phyloP scores from a whole-genome alignment of 371 early-diverging fungal genomes.

The Apophysomyces variabilis region DNA sequence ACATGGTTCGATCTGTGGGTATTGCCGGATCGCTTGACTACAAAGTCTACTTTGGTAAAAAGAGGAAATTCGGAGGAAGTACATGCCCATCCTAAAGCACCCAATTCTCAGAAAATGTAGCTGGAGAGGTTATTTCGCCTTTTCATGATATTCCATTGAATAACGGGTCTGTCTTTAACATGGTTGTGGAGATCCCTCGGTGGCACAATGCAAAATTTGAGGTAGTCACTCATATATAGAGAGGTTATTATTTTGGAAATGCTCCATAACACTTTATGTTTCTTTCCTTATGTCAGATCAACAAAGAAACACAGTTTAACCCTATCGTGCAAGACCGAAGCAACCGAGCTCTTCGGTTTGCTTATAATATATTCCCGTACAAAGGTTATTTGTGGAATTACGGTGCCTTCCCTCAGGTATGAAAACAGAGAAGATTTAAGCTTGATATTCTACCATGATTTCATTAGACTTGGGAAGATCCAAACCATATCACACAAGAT shows the following conservation, averaged over 20 bases:
- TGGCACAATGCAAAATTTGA: constrained; percentile 96
- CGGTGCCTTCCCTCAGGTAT: constrained; percentile 78
- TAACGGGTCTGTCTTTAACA: constrained; percentile 74
- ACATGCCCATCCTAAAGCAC: too few species aligned
- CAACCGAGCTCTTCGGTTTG: constrained; percentile 87
- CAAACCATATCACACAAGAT: constrained; percentile 69
- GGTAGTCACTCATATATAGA: constrained; percentile 23
- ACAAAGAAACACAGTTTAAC: constrained; percentile 80
- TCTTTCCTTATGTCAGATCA: constrained; percentile 50
- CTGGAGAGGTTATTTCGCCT: constrained; percentile 65
- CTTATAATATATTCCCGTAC: constrained; percentile 89
- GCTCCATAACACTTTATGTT: background rate
- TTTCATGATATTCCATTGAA: constrained; percentile 91
- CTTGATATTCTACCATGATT: background rate
- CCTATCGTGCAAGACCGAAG: constrained; percentile 94
- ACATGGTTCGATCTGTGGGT: constrained; percentile 61
- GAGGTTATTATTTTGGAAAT: background rate
- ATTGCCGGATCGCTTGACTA: constrained; percentile 81
- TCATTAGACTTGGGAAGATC: constrained; percentile 89
- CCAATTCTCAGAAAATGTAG: background rate
- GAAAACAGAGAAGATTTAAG: background rate
- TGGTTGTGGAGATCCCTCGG: constrained; percentile 90
- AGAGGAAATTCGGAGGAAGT: background rate
- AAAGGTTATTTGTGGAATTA: constrained; percentile 96
- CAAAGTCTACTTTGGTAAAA: constrained; percentile 78